A percentile compares a stretch with the other conserved stretches of the same genome.
phyloP scores from a whole-genome alignment of 352 stramenopile species.

The Globisporangium polare region DNA sequence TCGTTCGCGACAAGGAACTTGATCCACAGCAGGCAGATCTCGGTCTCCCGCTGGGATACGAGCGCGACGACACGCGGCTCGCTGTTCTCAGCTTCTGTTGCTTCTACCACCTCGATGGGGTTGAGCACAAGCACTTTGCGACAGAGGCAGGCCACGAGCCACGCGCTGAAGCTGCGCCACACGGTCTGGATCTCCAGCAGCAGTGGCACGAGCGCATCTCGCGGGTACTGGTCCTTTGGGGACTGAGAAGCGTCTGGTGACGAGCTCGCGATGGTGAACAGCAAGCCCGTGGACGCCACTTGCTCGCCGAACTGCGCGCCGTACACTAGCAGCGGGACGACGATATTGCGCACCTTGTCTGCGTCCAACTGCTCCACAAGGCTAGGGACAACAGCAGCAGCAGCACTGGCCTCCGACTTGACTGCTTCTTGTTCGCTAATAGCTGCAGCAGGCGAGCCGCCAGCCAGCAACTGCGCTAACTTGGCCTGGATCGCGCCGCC shows the following conservation, averaged over 20 bases:
- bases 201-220: constrained; percentile 32
- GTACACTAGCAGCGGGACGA: constrained; percentile 58
- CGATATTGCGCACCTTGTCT: constrained; percentile 50
- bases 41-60: constrained; percentile 21
- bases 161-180: constrained; percentile 51
- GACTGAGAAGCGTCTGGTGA: not conserved
- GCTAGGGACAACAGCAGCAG: not conserved
- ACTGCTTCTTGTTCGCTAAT: not conserved
- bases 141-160: constrained; percentile 44
- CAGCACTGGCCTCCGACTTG: not conserved
- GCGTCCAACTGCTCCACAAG: constrained; percentile 29
- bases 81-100: not conserved
- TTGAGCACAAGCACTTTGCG: constrained; percentile 37
- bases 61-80: not conserved
- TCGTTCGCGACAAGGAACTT: constrained; percentile 62
- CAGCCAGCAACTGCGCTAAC: constrained; percentile 20
- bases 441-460: too few relatives aligned
- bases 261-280: constrained; percentile 29
- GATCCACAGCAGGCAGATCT: constrained; percentile 49
- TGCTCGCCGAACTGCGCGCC: constrained; percentile 53
- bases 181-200: constrained; percentile 48
- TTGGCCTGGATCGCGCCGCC: constrained; percentile 31
- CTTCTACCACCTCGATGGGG: not conserved
- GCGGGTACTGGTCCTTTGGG: constrained; percentile 22
- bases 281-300: constrained; percentile 32